Evolutionary conservation across 2,329 filamentous ascomycete genomes (phyloP).

Genomic region (Ophiostoma himal-ulmi): DNA sequence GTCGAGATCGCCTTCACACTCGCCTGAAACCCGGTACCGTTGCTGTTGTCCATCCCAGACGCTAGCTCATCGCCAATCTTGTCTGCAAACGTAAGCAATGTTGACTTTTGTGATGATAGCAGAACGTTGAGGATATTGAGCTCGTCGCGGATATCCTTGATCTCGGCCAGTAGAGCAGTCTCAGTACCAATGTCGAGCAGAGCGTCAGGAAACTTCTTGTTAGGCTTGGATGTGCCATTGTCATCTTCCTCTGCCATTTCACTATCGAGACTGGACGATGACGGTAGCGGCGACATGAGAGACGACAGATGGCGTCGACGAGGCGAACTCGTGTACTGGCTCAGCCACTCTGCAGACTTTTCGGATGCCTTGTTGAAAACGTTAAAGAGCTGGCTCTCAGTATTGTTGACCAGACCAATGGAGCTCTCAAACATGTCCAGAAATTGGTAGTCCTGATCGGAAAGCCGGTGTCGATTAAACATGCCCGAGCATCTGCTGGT

Average conservation of each 20-base stretch:
- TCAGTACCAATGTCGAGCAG: constrained; percentile 56
- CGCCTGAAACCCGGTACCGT: neutral
- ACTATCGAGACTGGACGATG: constrained; percentile 9
- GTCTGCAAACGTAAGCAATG: constrained; percentile 38
- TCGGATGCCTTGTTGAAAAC: constrained; percentile 54
- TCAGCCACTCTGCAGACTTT: constrained; percentile 50
- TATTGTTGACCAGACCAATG: constrained; percentile 50
- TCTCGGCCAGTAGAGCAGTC: constrained; percentile 56
- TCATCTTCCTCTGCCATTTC: constrained; percentile 18
- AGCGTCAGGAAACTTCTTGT: constrained; percentile 46
- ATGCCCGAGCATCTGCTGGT: constrained; percentile 54
- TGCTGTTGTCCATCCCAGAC: constrained; percentile 17
- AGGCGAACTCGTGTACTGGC: constrained; percentile 34
- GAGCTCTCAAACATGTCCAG: constrained; percentile 62
- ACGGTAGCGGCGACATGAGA: constrained; percentile 9
- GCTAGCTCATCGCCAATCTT: constrained; percentile 35
- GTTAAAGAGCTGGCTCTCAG: constrained; percentile 53
- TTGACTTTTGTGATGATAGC: constrained; percentile 22
- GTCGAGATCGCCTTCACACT: neutral
- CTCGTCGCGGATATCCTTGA: constrained; percentile 63
- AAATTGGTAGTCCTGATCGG: constrained; percentile 57
- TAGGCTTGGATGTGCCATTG: neutral
- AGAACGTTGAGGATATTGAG: constrained; percentile 54
- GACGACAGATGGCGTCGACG: constrained; percentile 15
- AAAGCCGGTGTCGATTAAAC: constrained; percentile 54